A percentile compares a stretch with the other conserved stretches of the same genome.
phyloP scores from a whole-genome alignment of 371 early-diverging fungal genomes.

The Lichtheimia ornata region DNA sequence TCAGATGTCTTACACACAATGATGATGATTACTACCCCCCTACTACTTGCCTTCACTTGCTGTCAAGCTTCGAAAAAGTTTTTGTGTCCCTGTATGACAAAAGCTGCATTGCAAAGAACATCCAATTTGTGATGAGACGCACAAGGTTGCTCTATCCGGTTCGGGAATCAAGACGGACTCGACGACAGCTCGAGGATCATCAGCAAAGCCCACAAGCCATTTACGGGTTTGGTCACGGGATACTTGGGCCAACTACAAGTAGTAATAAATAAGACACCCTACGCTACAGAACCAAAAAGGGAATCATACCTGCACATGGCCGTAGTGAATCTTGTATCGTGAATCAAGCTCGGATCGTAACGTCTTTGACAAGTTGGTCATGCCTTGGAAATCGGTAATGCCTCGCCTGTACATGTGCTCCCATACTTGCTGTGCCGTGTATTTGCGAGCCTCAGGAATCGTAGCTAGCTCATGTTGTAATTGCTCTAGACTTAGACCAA shows the following conservation, averaged over 20 bases:
- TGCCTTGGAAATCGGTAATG: conserved; percentile 55
- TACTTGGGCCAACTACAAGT: conserved; percentile 12
- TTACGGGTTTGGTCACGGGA: conserved; percentile 16
- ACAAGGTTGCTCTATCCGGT: conserved; percentile 73
- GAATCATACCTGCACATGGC: conserved; percentile 52
- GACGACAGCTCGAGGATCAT: conserved; percentile 58
- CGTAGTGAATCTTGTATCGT: conserved; percentile 60
- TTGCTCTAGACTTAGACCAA: conserved; percentile 45
- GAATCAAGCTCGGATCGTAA: conserved; percentile 52
- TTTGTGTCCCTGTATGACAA: conserved; percentile 87
- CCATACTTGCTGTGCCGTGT: conserved; percentile 64
- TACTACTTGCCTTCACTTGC: conserved; percentile 12
- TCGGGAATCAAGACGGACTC: conserved; percentile 78
- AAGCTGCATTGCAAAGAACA: conserved; percentile 88
- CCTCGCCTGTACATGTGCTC: conserved; percentile 69
- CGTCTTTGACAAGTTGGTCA: conserved; percentile 63
- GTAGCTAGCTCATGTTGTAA: conserved; percentile 36
- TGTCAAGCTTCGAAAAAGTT: conserved; percentile 13
- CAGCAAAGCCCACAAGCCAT: conserved; percentile 21
- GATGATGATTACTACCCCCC: background rate
- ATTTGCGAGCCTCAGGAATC: conserved; percentile 39
- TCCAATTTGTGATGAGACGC: conserved; percentile 90
- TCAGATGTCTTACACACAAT: background rate
- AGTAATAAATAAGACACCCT: background rate
- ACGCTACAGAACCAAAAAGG: background rate